These are phyloP conservation scores for Dactylellina drechsleri DNA, from an alignment of 2,329 filamentous ascomycete genomes.

Conservation along the genomic window DNA sequence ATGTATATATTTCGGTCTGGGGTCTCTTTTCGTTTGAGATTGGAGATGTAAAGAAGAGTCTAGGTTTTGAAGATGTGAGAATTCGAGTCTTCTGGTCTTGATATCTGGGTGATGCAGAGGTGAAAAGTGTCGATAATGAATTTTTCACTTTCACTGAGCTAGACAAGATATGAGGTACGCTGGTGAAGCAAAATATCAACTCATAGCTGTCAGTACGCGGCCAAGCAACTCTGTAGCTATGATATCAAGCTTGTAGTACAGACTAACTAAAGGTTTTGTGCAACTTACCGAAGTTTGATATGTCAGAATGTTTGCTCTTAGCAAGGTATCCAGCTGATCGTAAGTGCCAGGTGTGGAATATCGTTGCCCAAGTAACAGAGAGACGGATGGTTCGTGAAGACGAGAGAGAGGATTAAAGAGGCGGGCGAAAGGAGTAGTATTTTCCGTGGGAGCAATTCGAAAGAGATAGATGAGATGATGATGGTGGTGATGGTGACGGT, in stretches of 20 bases:
- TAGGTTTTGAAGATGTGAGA: too few relatives aligned
- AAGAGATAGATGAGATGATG: not conserved
- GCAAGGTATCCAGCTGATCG: not conserved
- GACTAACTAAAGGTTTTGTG: slow-evolving; percentile 1
- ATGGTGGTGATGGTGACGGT: not conserved
- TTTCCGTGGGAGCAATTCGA: not conserved
- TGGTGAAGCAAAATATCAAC: too few relatives aligned
- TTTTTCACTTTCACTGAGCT: too few relatives aligned
- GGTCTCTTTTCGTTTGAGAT: too few relatives aligned
- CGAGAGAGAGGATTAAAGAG: not conserved
- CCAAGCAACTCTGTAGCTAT: not conserved
- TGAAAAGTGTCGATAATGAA: too few relatives aligned
- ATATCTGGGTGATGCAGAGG: too few relatives aligned
- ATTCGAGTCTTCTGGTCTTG: too few relatives aligned
- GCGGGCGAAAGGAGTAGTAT: not conserved
- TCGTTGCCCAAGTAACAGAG: too few relatives aligned
- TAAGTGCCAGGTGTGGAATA: too few relatives aligned
- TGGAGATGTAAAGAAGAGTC: too few relatives aligned
- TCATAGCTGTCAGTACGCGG: not conserved
- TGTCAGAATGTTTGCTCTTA: slow-evolving; percentile 35
- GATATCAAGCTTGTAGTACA: not conserved
- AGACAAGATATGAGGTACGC: too few relatives aligned
- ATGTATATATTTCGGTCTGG: not conserved
- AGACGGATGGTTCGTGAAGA: not conserved
- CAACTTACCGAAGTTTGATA: slow-evolving; percentile 20